Base-by-base conservation (phyloP, 352 stramenopile species). In the Pythium myriotylum region DNA sequence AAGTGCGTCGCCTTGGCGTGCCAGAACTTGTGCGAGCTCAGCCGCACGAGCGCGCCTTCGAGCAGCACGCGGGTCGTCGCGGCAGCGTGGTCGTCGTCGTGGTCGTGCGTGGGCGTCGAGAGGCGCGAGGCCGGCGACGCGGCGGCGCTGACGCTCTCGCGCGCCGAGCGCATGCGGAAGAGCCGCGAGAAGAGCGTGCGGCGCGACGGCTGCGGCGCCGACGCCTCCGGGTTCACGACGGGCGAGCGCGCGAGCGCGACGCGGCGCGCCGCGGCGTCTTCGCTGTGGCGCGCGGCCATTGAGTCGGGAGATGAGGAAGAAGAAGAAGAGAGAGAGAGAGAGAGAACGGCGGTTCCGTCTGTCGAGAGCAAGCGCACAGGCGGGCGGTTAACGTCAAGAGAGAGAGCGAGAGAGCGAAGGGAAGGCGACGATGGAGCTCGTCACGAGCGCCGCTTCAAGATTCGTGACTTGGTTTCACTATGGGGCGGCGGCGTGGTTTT, bases 1-100 rank as follows among this genome's bases (percentile, higher is more conserved):
- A 88, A 91, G 50, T 87, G 91, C 7, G 45, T 74, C 6, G 73
- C 70, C 54, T 80, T 85, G 10, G 67, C 77, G 52, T 78, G 74
- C 77, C 80, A 87, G 41, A 84, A 89, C 52, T 80, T 78, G 57
- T 75, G 75, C 58, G 70, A 54, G 23, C 74, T 62, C 22, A 92
- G 65, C 53, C 84, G 74, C 4, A 78, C 86, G 20, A 88, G 65
- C 35, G 73, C 35, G 20, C 81, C 82, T 48, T 91, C 71, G 17
- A 81, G 59, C 45, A 92, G 48, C 6, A 86, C 62, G 10, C 47
- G 35, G 16, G 42, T 68, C 23, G 29, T 65, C 41, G 50, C 17
- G 13, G 20, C 20, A 20, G 29, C 43, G 23, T 35, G 40, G 10
- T 20, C 16, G 6, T 45, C 5, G 17, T 45, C 39, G 39, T 45